phyloP scores from a whole-genome alignment of 2,329 filamentous ascomycete species.

The Tolypocladium capitatum region DNA sequence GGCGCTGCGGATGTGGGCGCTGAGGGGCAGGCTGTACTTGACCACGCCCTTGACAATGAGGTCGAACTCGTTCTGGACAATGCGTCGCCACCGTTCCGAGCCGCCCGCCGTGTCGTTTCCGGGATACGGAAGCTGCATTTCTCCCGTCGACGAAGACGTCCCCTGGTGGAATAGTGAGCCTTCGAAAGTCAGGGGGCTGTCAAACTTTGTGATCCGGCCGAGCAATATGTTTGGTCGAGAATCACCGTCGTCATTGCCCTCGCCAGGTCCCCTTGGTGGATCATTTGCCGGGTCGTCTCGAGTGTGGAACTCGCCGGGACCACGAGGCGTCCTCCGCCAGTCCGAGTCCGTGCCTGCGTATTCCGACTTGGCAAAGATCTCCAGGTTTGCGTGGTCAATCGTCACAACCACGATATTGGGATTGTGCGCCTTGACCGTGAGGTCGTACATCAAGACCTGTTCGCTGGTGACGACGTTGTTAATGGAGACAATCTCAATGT shows the following conservation, averaged over 20 bases:
- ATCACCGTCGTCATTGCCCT: constrained; percentile 46
- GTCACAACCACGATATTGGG: constrained; percentile 85
- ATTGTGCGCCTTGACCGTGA: constrained; percentile 79
- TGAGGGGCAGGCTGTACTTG: constrained; percentile 61
- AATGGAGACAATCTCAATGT: constrained; percentile 68
- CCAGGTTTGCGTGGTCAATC: constrained; percentile 75
- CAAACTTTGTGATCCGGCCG: constrained; percentile 76
- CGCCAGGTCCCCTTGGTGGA: constrained; percentile 19
- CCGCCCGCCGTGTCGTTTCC: constrained; percentile 84
- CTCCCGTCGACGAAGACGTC: constrained; percentile 60
- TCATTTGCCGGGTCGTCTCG: constrained; percentile 22
- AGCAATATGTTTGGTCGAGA: constrained; percentile 67
- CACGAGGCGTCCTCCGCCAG: constrained; percentile 36
- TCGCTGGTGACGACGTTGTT: constrained; percentile 86
- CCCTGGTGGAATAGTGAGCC: constrained; percentile 73
- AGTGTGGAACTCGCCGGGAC: constrained; percentile 13
- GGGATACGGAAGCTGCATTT: constrained; percentile 68
- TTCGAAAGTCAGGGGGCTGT: constrained; percentile 79
- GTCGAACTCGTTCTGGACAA: constrained; percentile 84
- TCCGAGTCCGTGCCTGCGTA: constrained; percentile 61
- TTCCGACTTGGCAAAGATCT: constrained; percentile 88
- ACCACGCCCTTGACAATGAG: constrained; percentile 83
- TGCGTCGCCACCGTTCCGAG: constrained; percentile 75
- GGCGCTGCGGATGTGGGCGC: constrained; percentile 44
- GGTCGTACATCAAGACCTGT: constrained; percentile 88